A percentile compares a stretch with the other conserved stretches of the same genome.
Evolutionary conservation across 2,329 filamentous ascomycete species (phyloP).

Genomic region (Beauveria medogensis): DNA sequence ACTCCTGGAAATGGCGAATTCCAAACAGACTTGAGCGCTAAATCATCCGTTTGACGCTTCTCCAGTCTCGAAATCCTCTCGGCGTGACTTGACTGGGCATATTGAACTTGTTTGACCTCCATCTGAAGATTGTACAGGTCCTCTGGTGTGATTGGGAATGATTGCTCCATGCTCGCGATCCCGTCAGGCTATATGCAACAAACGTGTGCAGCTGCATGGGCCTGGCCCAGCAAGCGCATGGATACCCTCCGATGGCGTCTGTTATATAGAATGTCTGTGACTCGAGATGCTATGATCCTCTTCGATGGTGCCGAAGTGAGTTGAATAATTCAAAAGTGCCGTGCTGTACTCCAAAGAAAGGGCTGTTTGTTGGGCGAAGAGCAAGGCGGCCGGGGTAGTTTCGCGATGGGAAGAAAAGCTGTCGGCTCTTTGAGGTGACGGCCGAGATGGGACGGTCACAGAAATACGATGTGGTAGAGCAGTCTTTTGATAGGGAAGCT

Average conservation of each 20-base stretch:
- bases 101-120: conserved; percentile 61
- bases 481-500: not conserved
- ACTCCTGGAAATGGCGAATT: conserved; percentile 87
- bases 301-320: not conserved
- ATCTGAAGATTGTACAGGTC: conserved; percentile 62
- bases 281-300: too few species aligned
- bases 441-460: too few species aligned
- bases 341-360: not conserved
- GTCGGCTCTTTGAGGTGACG: not conserved
- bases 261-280: not conserved
- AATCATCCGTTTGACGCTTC: conserved; percentile 60
- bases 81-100: conserved; percentile 53
- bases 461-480: not conserved
- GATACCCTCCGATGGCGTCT: not conserved
- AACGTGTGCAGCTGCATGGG: conserved; percentile 2
- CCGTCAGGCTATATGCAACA: not conserved
- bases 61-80: conserved; percentile 55
- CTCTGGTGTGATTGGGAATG: conserved; percentile 52
- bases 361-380: not conserved
- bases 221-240: conserved; percentile 6
- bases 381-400: not conserved
- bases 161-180: conserved; percentile 52
- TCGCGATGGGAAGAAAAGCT: not conserved
- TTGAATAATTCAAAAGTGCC: not conserved
- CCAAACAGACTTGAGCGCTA: conserved; percentile 78